Evolutionary conservation across 1,139 yeast genomes (phyloP).

Genomic region (Kodamaea alishanica): DNA sequence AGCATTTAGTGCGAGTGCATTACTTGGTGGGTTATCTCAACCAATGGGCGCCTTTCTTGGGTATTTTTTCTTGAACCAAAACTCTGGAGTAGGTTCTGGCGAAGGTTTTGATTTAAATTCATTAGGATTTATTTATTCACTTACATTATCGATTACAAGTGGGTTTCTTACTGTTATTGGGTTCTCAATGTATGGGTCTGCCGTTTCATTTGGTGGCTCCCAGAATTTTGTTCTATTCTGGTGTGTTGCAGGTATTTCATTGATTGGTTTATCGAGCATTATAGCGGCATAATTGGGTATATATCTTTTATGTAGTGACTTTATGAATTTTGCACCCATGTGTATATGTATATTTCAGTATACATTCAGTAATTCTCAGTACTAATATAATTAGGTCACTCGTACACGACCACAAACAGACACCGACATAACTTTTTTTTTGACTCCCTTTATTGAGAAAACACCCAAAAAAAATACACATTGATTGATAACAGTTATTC

Average conservation of each 20-base stretch:
- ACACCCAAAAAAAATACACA: no score
- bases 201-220: conserved; percentile 66
- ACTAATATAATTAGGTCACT: no score
- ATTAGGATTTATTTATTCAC: conserved; percentile 53
- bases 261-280: conserved; percentile 31
- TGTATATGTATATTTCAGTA: no score
- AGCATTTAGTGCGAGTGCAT: conserved; percentile 62
- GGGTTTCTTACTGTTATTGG: conserved; percentile 83
- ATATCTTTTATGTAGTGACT: no score
- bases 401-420: no score
- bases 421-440: no score
- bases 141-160: conserved; percentile 67
- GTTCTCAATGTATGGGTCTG: conserved; percentile 79
- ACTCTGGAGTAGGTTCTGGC: conserved; percentile 20
- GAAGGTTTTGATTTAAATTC: conserved; percentile 29
- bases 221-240: conserved; percentile 51
- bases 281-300: conserved; percentile 6
- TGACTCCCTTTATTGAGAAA: no score
- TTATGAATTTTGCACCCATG: no score
- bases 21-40: conserved; percentile 81
- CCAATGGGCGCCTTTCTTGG: conserved; percentile 87
- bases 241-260: conserved; percentile 46
- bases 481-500: no score
- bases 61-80: conserved; percentile 45
- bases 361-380: no score